Conservation (phyloP, 2,329 filamentous ascomycete species). For the Aspergillus sp. region DNA sequence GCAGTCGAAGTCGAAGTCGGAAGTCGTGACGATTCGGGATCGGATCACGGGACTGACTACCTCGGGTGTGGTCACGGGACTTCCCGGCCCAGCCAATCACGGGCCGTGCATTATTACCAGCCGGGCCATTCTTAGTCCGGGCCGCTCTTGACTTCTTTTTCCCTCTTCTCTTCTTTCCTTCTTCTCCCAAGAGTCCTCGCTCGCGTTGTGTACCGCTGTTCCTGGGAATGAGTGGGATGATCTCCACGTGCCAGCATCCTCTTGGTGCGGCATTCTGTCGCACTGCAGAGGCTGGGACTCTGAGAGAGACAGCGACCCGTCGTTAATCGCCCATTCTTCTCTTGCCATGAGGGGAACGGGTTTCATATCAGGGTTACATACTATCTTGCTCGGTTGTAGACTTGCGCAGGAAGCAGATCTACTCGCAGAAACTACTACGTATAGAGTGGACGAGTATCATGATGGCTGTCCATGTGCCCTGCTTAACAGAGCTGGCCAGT, state of each 20-base stretch:
- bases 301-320: conserved; percentile 36
- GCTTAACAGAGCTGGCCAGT: no score
- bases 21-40: conserved; percentile 25
- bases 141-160: conserved; percentile 7
- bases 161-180: conserved; percentile 7
- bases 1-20: conserved; percentile 10
- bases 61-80: conserved; percentile 34
- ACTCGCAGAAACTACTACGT: no score
- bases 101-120: conserved; percentile 20
- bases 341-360: conserved; percentile 37
- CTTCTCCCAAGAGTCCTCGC: conserved; percentile 30
- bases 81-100: conserved; percentile 24
- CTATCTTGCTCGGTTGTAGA: no score
- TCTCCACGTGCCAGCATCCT: conserved; percentile 2
- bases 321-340: conserved; percentile 42
- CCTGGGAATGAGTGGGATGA: conserved; percentile 22
- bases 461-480: no score
- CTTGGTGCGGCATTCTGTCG: conserved; percentile 34
- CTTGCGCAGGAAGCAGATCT: no score
- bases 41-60: conserved; percentile 30
- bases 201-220: conserved; percentile 26
- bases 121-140: conserved; percentile 30
- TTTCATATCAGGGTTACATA: conserved; percentile 44
- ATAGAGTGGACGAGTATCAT: no score
- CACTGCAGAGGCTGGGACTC: conserved; percentile 31